These are phyloP conservation scores for Pyrus bretschneideri DNA, from an alignment of 306 rosid species.

Conservation along the genomic window DNA sequence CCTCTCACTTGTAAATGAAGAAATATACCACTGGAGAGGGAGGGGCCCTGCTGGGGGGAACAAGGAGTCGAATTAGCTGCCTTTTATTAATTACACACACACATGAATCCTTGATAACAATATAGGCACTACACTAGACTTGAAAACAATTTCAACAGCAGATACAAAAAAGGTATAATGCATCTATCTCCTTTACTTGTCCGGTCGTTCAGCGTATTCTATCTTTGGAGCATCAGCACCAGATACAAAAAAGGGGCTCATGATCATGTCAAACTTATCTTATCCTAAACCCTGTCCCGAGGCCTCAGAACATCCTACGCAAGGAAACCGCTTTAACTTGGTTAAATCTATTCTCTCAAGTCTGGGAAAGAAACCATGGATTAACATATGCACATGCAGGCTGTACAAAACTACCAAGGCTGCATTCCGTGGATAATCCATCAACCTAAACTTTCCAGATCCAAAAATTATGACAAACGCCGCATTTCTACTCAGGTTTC, in stretches of 20 bases:
- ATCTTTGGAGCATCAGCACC: not conserved
- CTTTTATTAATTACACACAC: too few relatives aligned
- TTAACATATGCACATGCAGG: not conserved
- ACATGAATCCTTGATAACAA: too few relatives aligned
- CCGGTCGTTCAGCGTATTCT: not conserved
- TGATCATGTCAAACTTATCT: not conserved
- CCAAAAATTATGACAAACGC: not conserved
- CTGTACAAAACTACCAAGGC: not conserved
- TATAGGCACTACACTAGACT: too few relatives aligned
- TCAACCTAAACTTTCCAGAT: not conserved
- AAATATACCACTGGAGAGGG: too few relatives aligned
- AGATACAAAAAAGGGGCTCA: not conserved
- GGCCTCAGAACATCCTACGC: not conserved
- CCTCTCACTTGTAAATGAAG: too few relatives aligned
- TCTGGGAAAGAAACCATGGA: not conserved
- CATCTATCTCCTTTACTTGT: not conserved
- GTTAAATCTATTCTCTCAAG: not conserved
- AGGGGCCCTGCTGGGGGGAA: too few relatives aligned
- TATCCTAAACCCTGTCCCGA: not conserved
- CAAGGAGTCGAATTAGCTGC: too few relatives aligned
- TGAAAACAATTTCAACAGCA: too few relatives aligned
- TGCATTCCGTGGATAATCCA: not conserved
- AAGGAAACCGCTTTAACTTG: not conserved
- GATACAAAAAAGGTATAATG: not conserved
- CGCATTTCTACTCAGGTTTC: conserved; percentile 27